Evolutionary conservation across 2,329 filamentous ascomycete species (phyloP).

Genomic region (Fusarium musae): DNA sequence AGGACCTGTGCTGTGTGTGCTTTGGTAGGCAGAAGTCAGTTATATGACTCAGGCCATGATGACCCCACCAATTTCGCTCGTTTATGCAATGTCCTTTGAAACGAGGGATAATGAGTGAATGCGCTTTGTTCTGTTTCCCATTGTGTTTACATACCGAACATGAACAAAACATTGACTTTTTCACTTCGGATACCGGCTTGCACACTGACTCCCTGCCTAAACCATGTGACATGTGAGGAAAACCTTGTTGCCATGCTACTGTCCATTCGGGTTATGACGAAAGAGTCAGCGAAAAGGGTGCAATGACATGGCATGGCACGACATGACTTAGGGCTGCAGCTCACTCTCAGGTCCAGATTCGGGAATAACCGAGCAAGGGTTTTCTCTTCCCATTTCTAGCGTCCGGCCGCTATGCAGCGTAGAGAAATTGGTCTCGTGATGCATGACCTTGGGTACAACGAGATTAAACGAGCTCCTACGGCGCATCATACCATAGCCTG

Average conservation of each 20-base stretch:
- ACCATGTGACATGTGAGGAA: not conserved
- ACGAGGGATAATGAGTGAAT: not conserved
- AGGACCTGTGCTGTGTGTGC: not conserved
- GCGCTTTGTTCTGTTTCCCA: not conserved
- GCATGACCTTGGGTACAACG: not conserved
- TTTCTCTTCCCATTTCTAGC: not conserved
- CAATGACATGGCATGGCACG: not conserved
- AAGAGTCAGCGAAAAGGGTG: not conserved
- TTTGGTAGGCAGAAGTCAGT: not conserved
- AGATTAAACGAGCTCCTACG: not conserved
- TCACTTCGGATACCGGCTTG: not conserved
- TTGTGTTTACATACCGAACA: not conserved
- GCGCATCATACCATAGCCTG: not conserved
- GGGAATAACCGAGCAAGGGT: constrained; percentile 15
- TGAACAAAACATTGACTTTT: not conserved
- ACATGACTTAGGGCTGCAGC: constrained; percentile 1
- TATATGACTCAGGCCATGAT: not conserved
- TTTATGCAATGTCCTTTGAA: not conserved
- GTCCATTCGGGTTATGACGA: not conserved
- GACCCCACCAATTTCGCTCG: not conserved
- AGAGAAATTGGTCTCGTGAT: not conserved
- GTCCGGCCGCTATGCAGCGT: not conserved
- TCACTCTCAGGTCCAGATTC: constrained; percentile 2
- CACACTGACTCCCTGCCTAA: not conserved
- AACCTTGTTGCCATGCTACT: not conserved